Percentiles rank a stretch among this genome's conserved stretches.
Evolutionary conservation across 1,284 basidiomycete genomes (phyloP).

Genomic region (Naganishia cerealis): DNA sequence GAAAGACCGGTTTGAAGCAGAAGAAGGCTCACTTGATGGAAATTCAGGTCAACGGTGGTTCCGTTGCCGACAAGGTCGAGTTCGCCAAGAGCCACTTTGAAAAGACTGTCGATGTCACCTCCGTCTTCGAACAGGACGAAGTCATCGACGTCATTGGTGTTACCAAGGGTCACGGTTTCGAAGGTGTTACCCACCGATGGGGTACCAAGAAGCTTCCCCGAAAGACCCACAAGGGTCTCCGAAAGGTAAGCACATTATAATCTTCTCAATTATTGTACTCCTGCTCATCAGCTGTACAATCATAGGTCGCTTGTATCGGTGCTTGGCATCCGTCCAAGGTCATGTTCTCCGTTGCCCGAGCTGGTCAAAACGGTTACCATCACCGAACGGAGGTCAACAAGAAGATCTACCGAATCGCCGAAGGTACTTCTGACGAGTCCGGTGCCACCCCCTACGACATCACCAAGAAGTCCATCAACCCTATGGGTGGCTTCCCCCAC

Average conservation of each 20-base stretch:
- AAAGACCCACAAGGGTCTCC: slow-evolving; percentile 99
- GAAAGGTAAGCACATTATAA: slow-evolving; percentile 60
- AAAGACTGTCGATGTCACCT: slow-evolving; percentile 84
- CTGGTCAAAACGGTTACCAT: slow-evolving; percentile 95
- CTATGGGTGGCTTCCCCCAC: slow-evolving; percentile 98
- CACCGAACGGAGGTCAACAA: slow-evolving; percentile 98
- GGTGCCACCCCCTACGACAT: slow-evolving; percentile 92
- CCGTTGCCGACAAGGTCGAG: slow-evolving; percentile 95
- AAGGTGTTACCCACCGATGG: slow-evolving; percentile 99
- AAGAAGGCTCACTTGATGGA: slow-evolving; percentile 99
- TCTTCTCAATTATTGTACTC: background rate
- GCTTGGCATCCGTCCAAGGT: slow-evolving; percentile 98
- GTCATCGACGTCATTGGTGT: slow-evolving; percentile 96
- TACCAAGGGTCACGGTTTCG: slow-evolving; percentile 99
- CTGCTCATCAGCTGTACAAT: slow-evolving; percentile 36
- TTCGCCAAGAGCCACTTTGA: slow-evolving; percentile 94
- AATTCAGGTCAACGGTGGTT: slow-evolving; percentile 99
- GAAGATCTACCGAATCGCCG: slow-evolving; percentile 95
- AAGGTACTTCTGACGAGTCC: slow-evolving; percentile 75
- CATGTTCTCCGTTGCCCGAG: slow-evolving; percentile 99
- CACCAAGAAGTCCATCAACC: slow-evolving; percentile 93
- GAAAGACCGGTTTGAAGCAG: slow-evolving; percentile 95
- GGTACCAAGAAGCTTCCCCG: slow-evolving; percentile 97
- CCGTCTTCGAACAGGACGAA: slow-evolving; percentile 95
- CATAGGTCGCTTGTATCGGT: slow-evolving; percentile 92